phyloP scores from a whole-genome alignment of 2,329 filamentous ascomycete species.

The Pestalotiopsis sp. region DNA sequence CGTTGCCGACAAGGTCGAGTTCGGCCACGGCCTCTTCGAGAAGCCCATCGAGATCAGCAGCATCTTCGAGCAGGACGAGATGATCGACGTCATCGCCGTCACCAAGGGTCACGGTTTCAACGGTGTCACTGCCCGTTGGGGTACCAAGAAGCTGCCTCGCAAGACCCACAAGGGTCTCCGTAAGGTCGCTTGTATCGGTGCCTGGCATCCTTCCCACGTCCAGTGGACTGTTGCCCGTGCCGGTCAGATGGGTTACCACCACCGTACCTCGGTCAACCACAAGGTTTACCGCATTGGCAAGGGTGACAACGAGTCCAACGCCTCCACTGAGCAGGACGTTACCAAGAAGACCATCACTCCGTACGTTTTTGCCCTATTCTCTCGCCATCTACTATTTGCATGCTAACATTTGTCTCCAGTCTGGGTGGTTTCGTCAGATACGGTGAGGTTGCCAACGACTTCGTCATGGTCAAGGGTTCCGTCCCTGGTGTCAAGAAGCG shows the following conservation, averaged over 20 bases:
- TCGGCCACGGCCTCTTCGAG: conserved; percentile 96
- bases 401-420: conserved; percentile 48
- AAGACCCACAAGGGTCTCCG: conserved; percentile 99
- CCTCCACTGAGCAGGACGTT: conserved; percentile 91
- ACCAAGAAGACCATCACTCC: conserved; percentile 99
- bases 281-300: conserved; percentile 99
- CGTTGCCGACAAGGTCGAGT: conserved; percentile 94
- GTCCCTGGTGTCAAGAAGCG: conserved; percentile 99
- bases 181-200: conserved; percentile 99
- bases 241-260: conserved; percentile 99
- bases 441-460: conserved; percentile 99
- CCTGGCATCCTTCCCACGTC: conserved; percentile 99
- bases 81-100: conserved; percentile 98
- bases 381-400: neutral
- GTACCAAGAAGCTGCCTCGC: conserved; percentile 99
- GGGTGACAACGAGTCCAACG: conserved; percentile 87
- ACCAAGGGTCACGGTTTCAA: conserved; percentile 99
- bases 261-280: conserved; percentile 99
- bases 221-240: conserved; percentile 99
- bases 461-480: conserved; percentile 95
- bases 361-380: conserved; percentile 63
- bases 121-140: conserved; percentile 98
- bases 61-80: conserved; percentile 99
- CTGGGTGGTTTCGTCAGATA: conserved; percentile 99
- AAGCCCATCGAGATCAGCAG: conserved; percentile 92